A percentile compares a stretch with the other conserved stretches of the same genome.
Evolutionary conservation across 163 green algal species (phyloP).

Genomic region (Scenedesmus sp.): DNA sequence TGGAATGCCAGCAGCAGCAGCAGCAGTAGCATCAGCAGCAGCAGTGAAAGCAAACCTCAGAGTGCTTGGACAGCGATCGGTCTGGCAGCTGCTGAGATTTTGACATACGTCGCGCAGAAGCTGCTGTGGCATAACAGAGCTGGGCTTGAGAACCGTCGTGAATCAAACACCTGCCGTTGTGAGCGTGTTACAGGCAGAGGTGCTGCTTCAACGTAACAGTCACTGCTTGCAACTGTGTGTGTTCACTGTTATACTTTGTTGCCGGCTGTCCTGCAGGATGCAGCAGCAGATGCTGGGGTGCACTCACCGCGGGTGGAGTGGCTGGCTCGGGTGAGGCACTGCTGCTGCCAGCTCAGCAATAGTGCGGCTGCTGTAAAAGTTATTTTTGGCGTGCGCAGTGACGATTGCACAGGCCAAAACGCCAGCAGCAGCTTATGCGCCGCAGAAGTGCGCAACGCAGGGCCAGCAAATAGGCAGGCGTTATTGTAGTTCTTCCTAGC

Average conservation of each 20-base stretch:
- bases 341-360: not conserved
- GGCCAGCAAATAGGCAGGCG: too few relatives aligned
- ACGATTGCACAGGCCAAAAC: too few relatives aligned
- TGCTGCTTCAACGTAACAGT: not conserved
- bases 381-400: too few relatives aligned
- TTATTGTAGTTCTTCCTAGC: too few relatives aligned
- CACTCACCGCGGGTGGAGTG: constrained; percentile 45
- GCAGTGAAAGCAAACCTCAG: not conserved
- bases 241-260: not conserved
- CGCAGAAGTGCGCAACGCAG: too few relatives aligned
- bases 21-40: not conserved
- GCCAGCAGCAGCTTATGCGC: too few relatives aligned
- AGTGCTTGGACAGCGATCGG: too few relatives aligned
- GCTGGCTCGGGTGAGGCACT: constrained; percentile 33
- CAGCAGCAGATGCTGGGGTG: not conserved
- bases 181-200: not conserved
- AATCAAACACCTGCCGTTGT: too few relatives aligned
- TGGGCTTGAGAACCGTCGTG: too few relatives aligned
- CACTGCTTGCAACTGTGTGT: not conserved
- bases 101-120: too few relatives aligned
- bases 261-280: not conserved
- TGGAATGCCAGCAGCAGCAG: not conserved
- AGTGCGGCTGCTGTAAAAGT: not conserved
- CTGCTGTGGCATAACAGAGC: too few relatives aligned
- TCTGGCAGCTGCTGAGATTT: too few relatives aligned